phyloP scores from a whole-genome alignment of 805 yeast genomes.

The Yarrowia alimentaria region DNA sequence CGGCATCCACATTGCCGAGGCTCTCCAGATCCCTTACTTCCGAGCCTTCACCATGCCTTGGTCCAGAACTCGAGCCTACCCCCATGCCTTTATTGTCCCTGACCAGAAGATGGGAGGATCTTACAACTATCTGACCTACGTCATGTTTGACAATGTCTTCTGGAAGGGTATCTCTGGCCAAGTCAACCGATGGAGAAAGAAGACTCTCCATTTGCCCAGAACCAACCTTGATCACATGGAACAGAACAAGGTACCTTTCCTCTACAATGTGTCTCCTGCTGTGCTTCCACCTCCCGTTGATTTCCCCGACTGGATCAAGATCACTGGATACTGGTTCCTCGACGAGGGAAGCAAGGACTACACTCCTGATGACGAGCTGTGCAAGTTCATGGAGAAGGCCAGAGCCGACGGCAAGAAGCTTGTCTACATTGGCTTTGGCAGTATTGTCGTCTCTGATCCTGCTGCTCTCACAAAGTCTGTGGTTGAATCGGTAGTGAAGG shows the following conservation, averaged over 20 bases:
- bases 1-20: constrained; percentile 94
- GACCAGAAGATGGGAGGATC: constrained; percentile 91
- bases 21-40: constrained; percentile 81
- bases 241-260: constrained; percentile 78
- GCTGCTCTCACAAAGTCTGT: constrained; percentile 72
- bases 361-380: constrained; percentile 58
- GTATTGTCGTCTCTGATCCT: constrained; percentile 87
- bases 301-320: constrained; percentile 92
- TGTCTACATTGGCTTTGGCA: constrained; percentile 93
- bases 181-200: constrained; percentile 82
- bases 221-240: constrained; percentile 71
- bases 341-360: constrained; percentile 58
- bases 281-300: constrained; percentile 92
- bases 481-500: constrained; percentile 69
- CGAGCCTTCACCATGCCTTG: constrained; percentile 98
- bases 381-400: constrained; percentile 63
- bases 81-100: constrained; percentile 94
- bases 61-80: constrained; percentile 93
- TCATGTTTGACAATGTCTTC: constrained; percentile 85
- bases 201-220: constrained; percentile 58
- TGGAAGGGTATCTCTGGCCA: constrained; percentile 91
- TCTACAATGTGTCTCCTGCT: constrained; percentile 84
- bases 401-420: constrained; percentile 59
- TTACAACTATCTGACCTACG: constrained; percentile 88
- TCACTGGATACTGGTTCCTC: constrained; percentile 94